Percentiles rank a stretch among this genome's conserved stretches.
phyloP scores from a whole-genome alignment of 176 grass and related monocot species.

The Carex scoparia region DNA sequence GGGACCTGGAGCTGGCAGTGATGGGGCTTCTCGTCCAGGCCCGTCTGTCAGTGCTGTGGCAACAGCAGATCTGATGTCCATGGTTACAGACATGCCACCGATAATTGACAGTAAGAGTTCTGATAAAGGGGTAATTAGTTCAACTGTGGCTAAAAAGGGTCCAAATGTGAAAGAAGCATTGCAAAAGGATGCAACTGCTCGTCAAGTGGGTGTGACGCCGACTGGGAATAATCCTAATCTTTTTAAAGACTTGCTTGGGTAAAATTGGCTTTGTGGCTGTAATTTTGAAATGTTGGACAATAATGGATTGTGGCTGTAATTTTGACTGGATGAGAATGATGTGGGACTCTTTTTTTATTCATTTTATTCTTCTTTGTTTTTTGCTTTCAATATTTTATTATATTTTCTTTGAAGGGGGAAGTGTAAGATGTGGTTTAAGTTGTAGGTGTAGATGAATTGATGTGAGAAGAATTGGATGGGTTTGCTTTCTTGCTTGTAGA shows the following conservation, averaged over 20 bases:
- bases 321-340: slow-evolving; percentile 20
- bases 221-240: slow-evolving; percentile 89
- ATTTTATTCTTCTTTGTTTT: slow-evolving; percentile 14
- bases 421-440: slow-evolving; percentile 5
- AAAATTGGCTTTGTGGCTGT: slow-evolving; percentile 3
- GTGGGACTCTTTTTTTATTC: slow-evolving; percentile 20
- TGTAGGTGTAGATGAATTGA: slow-evolving; percentile 8
- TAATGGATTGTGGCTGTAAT: neutral
- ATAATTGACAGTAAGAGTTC: slow-evolving; percentile 28
- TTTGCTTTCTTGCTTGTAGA: neutral
- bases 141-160: slow-evolving; percentile 53
- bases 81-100: slow-evolving; percentile 40
- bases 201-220: slow-evolving; percentile 84
- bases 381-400: slow-evolving; percentile 14
- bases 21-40: slow-evolving; percentile 22
- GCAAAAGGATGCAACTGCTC: slow-evolving; percentile 71
- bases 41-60: slow-evolving; percentile 30
- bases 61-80: slow-evolving; percentile 62
- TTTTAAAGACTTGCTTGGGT: slow-evolving; percentile 87
- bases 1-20: slow-evolving; percentile 33
- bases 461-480: slow-evolving; percentile 1
- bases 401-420: neutral
- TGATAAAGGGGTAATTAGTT: slow-evolving; percentile 24
- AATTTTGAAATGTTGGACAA: neutral
- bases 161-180: slow-evolving; percentile 63